These are phyloP conservation scores for Cubamyces lactineus DNA, from an alignment of 768 basidiomycete species.

Conservation along the genomic window DNA sequence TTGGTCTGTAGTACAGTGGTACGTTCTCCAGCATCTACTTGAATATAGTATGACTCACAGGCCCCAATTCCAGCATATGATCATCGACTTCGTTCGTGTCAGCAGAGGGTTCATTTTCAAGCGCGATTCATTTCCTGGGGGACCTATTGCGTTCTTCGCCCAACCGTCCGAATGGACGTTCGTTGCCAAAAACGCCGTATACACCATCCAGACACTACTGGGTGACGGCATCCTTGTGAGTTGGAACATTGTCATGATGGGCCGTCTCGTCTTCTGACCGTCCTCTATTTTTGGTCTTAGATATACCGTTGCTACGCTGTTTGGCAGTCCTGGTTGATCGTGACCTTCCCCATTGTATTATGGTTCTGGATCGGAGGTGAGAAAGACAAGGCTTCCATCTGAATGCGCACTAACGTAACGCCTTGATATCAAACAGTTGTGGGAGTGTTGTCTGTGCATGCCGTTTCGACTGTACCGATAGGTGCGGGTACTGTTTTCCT, in stretches of 20 bases:
- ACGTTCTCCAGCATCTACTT: neutral
- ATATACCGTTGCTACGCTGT: constrained; percentile 35
- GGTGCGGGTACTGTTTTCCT: constrained; percentile 22
- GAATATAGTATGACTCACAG: too few relatives aligned
- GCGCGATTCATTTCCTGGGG: constrained; percentile 24
- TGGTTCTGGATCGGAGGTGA: constrained; percentile 15
- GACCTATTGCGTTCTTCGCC: constrained; percentile 31
- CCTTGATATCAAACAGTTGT: constrained; percentile 4
- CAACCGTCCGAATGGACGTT: constrained; percentile 35
- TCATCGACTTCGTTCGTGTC: neutral
- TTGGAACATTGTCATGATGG: too few relatives aligned
- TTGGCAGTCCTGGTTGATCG: constrained; percentile 28
- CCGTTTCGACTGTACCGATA: constrained; percentile 14
- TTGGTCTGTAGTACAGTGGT: constrained; percentile 38
- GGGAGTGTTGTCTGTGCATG: constrained; percentile 25
- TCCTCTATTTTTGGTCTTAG: constrained; percentile 6
- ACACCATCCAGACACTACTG: constrained; percentile 32
- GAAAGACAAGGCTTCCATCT: constrained; percentile 3
- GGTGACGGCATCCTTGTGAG: constrained; percentile 37
- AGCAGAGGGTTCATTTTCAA: constrained; percentile 30
- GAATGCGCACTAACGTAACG: neutral
- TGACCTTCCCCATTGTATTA: constrained; percentile 22
- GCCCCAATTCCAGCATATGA: neutral
- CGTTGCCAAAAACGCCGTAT: constrained; percentile 33
- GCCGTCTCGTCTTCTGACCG: too few relatives aligned